Evolutionary conservation across 441 rosid genomes (phyloP).

Genomic region (Metrosideros polymorpha): DNA sequence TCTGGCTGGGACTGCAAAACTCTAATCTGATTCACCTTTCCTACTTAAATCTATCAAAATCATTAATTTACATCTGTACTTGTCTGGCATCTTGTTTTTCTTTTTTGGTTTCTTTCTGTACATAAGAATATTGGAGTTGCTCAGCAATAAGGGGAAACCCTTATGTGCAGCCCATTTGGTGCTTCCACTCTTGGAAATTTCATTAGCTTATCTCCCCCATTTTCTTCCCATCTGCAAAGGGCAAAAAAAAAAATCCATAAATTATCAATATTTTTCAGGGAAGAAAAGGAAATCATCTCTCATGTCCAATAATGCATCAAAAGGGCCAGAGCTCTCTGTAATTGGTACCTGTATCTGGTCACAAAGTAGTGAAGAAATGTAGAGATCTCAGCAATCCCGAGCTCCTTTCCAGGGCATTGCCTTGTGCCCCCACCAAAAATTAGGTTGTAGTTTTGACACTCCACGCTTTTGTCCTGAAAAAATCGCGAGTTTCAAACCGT

Average conservation of each 20-base stretch:
- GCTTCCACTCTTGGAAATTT: constrained; percentile 93
- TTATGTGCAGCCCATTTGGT: constrained; percentile 68
- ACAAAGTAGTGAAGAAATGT: constrained; percentile 79
- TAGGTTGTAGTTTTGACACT: constrained; percentile 42
- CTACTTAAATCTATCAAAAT: neutral
- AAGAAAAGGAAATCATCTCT: neutral
- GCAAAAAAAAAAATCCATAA: neutral
- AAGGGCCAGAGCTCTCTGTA: neutral
- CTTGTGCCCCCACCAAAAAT: constrained; percentile 80
- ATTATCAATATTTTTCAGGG: neutral
- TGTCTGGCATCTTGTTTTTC: neutral
- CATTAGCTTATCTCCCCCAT: constrained; percentile 67
- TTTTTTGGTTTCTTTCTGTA: neutral
- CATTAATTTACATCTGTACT: neutral
- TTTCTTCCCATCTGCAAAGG: constrained; percentile 78
- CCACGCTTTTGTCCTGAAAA: constrained; percentile 51
- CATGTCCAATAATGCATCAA: neutral
- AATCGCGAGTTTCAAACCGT: neutral
- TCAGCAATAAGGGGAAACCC: constrained; percentile 38
- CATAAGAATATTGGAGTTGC: neutral
- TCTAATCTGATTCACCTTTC: neutral
- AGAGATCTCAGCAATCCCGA: constrained; percentile 75
- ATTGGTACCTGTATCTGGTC: constrained; percentile 53
- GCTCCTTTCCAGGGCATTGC: constrained; percentile 86
- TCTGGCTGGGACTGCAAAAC: neutral